Base-by-base conservation (phyloP, 2,329 filamentous ascomycete genomes). In the Myriosclerotinia duriaeana region DNA sequence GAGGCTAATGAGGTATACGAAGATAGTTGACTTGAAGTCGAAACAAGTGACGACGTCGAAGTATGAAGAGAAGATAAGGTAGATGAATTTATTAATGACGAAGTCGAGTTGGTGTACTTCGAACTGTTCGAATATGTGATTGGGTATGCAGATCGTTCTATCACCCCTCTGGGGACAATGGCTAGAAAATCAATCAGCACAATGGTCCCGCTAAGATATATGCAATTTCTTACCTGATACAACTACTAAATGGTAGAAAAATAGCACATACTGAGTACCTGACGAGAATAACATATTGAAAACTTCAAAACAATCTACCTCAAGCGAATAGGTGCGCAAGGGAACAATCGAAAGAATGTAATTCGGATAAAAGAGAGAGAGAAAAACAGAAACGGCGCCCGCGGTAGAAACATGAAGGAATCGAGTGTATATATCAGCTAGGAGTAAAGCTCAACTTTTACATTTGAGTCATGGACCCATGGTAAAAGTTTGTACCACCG, bases 171-270 rank as follows among this genome's bases (percentile, higher is more conserved):
- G 5, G 59, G 59, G 8, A 62, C 44, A 34, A 61, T 30, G 20
- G 59, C 59, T 62, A 53, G 48, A 22, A 8, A 22, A 38, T 11
- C n/a, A 52, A 14, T 62, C 30, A 62, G 59, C 30, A 30, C 9
- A 52, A 26, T 6, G 26, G 26, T 46, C 30, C 11, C 12, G 30
- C 15, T 15, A n/a, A 42, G 3, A 22, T 34, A 42, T 40, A 36
- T 48, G 14, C 40, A 30, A 52, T 22, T 6, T n/a, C 46, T 61
- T 53, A 63, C 60, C 60, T 15, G 60, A 54, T 6, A 46, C 52
- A 20, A 46, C 48, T 30, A 44, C 36, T 11, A 63, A 34, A 34
- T 63, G 50, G 22, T 30, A 54, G 36, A 63, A 54, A 20, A 63
- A 54, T 36, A 63, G 11, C 6, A 34, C 36, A 15, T 46, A 34